Conservation (phyloP, 1,284 basidiomycete genomes). For the Leccinum angustisporum region DNA sequence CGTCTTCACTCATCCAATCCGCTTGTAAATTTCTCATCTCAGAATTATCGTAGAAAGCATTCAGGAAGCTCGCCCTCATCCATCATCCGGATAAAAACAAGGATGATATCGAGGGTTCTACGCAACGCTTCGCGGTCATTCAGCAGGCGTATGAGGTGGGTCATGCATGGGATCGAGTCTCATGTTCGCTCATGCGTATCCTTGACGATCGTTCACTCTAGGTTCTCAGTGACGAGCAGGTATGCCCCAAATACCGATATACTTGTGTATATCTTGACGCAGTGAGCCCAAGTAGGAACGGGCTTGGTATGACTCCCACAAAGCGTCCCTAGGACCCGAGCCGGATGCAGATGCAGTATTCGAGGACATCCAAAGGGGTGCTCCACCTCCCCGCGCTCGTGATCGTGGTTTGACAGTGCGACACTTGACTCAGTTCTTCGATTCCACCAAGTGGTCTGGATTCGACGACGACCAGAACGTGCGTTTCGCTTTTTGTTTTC, state of each 20-base stretch:
- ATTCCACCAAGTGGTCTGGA: conserved; percentile 70
- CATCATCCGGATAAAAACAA: conserved; percentile 93
- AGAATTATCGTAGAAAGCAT: conserved; percentile 59
- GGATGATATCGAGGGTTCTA: conserved; percentile 81
- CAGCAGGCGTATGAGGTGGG: conserved; percentile 92
- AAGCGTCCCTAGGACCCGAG: conserved; percentile 80
- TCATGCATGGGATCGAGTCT: conserved; percentile 10
- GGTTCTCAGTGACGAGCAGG: conserved; percentile 91
- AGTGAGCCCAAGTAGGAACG: conserved; percentile 71
- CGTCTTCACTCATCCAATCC: neutral
- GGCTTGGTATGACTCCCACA: conserved; percentile 98
- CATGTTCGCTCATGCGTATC: neutral
- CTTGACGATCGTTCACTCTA: conserved; percentile 29
- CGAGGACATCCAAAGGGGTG: conserved; percentile 79
- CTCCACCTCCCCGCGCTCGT: conserved; percentile 62
- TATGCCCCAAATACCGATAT: conserved; percentile 38
- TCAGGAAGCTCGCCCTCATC: conserved; percentile 77
- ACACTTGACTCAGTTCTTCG: conserved; percentile 87
- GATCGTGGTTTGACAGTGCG: conserved; percentile 80
- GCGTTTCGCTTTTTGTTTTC: conserved; percentile 25
- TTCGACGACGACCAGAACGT: conserved; percentile 75
- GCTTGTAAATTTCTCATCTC: conserved; percentile 6
- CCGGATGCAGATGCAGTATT: conserved; percentile 83
- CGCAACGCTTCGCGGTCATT: conserved; percentile 82
- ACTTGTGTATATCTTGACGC: conserved; percentile 15